These are phyloP conservation scores for Nyctanthes arbortristis DNA, from an alignment of 257 asterid species.

Conservation along the genomic window DNA sequence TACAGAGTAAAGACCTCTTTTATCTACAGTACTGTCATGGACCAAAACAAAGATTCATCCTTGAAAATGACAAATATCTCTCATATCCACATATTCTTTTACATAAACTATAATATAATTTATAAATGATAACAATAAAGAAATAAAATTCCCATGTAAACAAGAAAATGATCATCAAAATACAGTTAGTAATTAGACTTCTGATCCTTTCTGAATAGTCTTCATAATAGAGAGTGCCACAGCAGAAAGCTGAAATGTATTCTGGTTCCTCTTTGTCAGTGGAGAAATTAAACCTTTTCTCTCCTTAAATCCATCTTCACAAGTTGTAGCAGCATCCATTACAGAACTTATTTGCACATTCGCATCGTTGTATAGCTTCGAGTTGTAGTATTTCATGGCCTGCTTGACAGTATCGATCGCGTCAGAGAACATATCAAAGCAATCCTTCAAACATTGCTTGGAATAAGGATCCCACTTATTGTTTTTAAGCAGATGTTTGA, in stretches of 20 bases:
- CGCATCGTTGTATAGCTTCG: constrained; percentile 42
- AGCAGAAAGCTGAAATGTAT: constrained; percentile 58
- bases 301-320: constrained; percentile 77
- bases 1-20: too few species aligned
- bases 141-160: background rate
- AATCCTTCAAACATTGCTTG: constrained; percentile 46
- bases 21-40: too few species aligned
- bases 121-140: too few species aligned
- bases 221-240: constrained; percentile 54
- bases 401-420: constrained; percentile 32
- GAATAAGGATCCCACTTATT: constrained; percentile 23
- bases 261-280: constrained; percentile 50
- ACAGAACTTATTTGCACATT: constrained; percentile 48
- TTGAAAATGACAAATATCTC: too few species aligned
- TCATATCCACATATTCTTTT: too few species aligned
- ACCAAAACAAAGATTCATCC: too few species aligned
- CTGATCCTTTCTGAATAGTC: constrained; percentile 37
- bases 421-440: constrained; percentile 56
- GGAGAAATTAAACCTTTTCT: constrained; percentile 49
- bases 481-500: constrained; percentile 29
- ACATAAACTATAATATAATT: too few species aligned
- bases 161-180: background rate
- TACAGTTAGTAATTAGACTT: constrained; percentile 4
- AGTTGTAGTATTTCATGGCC: constrained; percentile 40
- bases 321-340: constrained; percentile 55